A percentile compares a stretch with the other conserved stretches of the same genome.
Conservation (phyloP, 2,329 filamentous ascomycete genomes). For the Cytospora piceicola region DNA sequence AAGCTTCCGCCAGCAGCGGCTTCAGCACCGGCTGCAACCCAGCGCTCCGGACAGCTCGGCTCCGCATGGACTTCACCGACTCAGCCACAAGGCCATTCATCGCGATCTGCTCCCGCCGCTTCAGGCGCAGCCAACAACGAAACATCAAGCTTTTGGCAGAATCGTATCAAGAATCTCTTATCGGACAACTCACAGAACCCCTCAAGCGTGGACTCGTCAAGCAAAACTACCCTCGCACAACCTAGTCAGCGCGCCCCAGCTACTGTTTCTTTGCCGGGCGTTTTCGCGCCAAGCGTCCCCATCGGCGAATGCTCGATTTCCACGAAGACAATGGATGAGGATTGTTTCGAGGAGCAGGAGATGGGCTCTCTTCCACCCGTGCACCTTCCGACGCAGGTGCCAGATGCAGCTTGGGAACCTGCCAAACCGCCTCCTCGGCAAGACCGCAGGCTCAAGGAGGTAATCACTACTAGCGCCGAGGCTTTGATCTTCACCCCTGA, state of each 20-base stretch:
- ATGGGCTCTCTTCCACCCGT: conserved; percentile 77
- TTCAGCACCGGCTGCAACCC: conserved; percentile 41
- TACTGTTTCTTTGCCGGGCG: conserved; percentile 69
- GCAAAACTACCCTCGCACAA: conserved; percentile 68
- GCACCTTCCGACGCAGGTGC: conserved; percentile 65
- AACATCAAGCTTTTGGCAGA: conserved; percentile 61
- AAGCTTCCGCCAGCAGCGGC: conserved; percentile 70
- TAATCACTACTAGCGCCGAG: conserved; percentile 51
- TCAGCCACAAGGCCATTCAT: conserved; percentile 41
- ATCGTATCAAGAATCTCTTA: conserved; percentile 67
- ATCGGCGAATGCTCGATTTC: conserved; percentile 49
- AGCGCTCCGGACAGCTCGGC: conserved; percentile 35
- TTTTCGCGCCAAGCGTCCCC: conserved; percentile 35
- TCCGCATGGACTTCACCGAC: conserved; percentile 44
- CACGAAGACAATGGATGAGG: conserved; percentile 74
- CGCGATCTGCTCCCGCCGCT: conserved; percentile 28
- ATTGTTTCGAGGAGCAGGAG: conserved; percentile 81
- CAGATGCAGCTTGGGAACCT: conserved; percentile 66
- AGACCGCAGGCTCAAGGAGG: conserved; percentile 54
- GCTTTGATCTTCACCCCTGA: conserved; percentile 46
- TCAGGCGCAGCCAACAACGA: conserved; percentile 28
- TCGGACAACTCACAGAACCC: conserved; percentile 49
- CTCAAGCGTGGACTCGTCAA: conserved; percentile 67
- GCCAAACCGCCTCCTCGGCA: conserved; percentile 60
- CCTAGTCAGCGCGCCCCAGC: conserved; percentile 53